phyloP scores from a whole-genome alignment of 2,329 filamentous ascomycete species.

The Microcera coccophila region DNA sequence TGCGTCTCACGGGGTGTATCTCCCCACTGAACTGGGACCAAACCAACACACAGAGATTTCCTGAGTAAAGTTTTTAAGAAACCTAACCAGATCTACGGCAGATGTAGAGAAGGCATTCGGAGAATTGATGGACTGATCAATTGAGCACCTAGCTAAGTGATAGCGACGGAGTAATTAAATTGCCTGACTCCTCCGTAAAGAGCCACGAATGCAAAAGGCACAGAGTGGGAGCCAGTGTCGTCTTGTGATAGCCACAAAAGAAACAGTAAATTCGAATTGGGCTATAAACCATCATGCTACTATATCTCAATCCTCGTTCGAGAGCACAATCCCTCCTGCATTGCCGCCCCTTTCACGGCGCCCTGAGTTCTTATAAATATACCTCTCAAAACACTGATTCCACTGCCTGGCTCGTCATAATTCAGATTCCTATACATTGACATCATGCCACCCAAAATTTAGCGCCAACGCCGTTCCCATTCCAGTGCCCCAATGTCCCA shows the following conservation, averaged over 20 bases:
- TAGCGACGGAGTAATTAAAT: too few relatives aligned
- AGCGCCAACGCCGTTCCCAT: slow-evolving; percentile 25
- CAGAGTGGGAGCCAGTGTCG: too few relatives aligned
- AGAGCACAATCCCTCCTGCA: slow-evolving; percentile 4
- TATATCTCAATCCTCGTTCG: background rate
- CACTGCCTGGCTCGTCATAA: slow-evolving; percentile 17
- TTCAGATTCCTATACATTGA: slow-evolving; percentile 27
- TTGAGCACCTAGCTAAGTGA: too few relatives aligned
- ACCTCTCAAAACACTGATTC: slow-evolving; percentile 18
- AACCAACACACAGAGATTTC: too few relatives aligned
- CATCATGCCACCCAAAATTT: slow-evolving; percentile 20
- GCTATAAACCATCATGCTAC: background rate
- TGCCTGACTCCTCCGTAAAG: too few relatives aligned
- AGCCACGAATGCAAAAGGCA: too few relatives aligned
- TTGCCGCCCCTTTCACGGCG: slow-evolving; percentile 9
- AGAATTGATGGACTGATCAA: too few relatives aligned
- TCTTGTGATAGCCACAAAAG: slow-evolving; percentile 1
- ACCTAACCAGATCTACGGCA: too few relatives aligned
- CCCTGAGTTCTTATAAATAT: slow-evolving; percentile 18
- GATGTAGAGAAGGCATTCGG: too few relatives aligned
- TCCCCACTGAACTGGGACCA: too few relatives aligned
- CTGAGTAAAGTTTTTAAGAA: too few relatives aligned
- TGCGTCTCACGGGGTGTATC: too few relatives aligned
- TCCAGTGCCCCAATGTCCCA: background rate
- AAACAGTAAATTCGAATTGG: slow-evolving; percentile 1